Percentiles rank a stretch among this genome's conserved stretches.
Conservation (phyloP, 192 early-diverging fungal species). For the Rhizoclosmatium globosum region DNA sequence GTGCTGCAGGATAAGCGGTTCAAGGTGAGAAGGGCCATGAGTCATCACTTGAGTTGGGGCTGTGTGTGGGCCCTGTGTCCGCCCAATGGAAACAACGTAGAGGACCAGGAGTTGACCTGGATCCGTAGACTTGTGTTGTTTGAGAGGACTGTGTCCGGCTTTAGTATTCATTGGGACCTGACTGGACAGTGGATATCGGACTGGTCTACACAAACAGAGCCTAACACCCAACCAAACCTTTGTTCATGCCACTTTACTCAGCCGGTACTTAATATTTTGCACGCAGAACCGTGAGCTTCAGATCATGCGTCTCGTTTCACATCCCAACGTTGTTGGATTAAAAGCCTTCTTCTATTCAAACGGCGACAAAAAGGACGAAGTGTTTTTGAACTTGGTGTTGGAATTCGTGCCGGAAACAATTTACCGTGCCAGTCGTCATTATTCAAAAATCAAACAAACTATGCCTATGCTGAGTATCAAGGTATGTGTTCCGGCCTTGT, state of each 20-base stretch:
- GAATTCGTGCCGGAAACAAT: slow-evolving; percentile 99
- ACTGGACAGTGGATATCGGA: no score
- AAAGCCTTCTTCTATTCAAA: slow-evolving; percentile 95
- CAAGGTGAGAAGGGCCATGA: slow-evolving; percentile 71
- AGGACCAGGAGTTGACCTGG: no score
- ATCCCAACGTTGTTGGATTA: slow-evolving; percentile 92
- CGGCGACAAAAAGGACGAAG: slow-evolving; percentile 94
- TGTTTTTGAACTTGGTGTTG: slow-evolving; percentile 94
- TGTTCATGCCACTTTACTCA: no score
- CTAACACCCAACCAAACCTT: no score
- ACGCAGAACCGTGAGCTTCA: slow-evolving; percentile 87
- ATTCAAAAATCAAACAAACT: slow-evolving; percentile 89
- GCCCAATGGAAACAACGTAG: no score
- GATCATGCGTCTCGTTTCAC: slow-evolving; percentile 91
- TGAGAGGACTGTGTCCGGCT: neutral
- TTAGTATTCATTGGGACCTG: no score
- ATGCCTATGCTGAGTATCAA: slow-evolving; percentile 96
- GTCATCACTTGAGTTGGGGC: neutral
- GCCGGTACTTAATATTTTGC: neutral
- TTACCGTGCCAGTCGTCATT: slow-evolving; percentile 91
- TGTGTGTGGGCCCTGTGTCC: no score
- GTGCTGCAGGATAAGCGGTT: slow-evolving; percentile 98
- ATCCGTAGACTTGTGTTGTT: neutral
- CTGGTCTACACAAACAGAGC: no score
- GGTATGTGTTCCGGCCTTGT: slow-evolving; percentile 27